A percentile compares a stretch with the other conserved stretches of the same genome.
Conservation (phyloP, 805 yeast genomes). For the Hanseniaspora meyeri region DNA sequence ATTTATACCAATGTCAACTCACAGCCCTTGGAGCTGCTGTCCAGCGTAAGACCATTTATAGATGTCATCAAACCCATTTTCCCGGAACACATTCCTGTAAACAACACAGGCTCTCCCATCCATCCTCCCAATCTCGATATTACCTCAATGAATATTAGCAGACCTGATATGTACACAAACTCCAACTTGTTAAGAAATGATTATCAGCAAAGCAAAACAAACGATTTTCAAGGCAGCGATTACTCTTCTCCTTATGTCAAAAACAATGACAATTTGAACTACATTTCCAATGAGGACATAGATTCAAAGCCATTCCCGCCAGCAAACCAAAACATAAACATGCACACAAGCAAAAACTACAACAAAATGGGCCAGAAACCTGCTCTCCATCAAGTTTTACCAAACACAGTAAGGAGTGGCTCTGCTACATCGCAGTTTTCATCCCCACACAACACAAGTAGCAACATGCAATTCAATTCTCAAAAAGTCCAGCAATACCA, state of each 20-base stretch:
- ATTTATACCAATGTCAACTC: slow-evolving; percentile 35
- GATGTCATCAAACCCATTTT: slow-evolving; percentile 19
- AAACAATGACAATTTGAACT: neutral
- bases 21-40: slow-evolving; percentile 23
- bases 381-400: neutral
- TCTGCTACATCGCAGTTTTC: neutral
- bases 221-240: neutral
- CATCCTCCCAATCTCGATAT: slow-evolving; percentile 18
- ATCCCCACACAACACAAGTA: neutral
- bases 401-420: neutral
- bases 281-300: neutral
- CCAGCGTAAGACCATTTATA: slow-evolving; percentile 14
- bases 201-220: neutral
- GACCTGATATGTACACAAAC: slow-evolving; percentile 5
- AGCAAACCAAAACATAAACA: slow-evolving; percentile 13
- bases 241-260: neutral
- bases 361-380: slow-evolving; percentile 8
- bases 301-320: neutral
- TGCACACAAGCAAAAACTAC: neutral
- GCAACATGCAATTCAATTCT: slow-evolving; percentile 5
- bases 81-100: slow-evolving; percentile 14
- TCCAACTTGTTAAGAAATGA: neutral
- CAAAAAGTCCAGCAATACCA: slow-evolving; percentile 10
- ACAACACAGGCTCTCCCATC: slow-evolving; percentile 20
- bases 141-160: slow-evolving; percentile 14